These are phyloP conservation scores for Leccinum ambiguum DNA, from an alignment of 1,284 basidiomycete species.

Conservation along the genomic window DNA sequence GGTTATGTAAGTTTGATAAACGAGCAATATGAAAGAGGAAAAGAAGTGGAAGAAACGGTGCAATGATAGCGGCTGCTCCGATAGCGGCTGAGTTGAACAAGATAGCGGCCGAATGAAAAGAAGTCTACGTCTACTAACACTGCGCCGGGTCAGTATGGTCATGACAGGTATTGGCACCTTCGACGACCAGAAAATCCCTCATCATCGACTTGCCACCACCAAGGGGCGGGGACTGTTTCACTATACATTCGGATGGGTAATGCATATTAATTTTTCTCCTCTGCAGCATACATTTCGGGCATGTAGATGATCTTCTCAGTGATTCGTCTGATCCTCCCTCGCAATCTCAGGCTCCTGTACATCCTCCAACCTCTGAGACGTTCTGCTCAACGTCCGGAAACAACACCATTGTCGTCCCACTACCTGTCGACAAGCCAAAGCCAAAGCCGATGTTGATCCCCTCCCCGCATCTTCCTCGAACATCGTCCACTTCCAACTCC, in stretches of 20 bases:
- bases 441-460: background rate
- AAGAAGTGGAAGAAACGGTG: too few species aligned
- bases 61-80: too few species aligned
- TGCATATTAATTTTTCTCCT: background rate
- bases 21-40: too few species aligned
- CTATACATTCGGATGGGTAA: background rate
- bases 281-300: background rate
- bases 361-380: background rate
- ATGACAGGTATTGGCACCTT: background rate
- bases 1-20: too few species aligned
- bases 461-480: background rate
- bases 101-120: too few species aligned
- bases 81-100: too few species aligned
- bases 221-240: background rate
- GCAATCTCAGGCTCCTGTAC: background rate
- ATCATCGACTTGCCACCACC: too few species aligned
- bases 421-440: background rate
- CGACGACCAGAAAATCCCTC: background rate
- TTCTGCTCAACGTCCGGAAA: background rate
- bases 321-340: background rate
- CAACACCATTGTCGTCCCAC: background rate
- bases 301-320: background rate
- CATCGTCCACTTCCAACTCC: background rate
- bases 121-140: too few species aligned
- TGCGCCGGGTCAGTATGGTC: too few species aligned